phyloP scores from a whole-genome alignment of 2,329 filamentous ascomycete species.

The Chaetomiaceae sp. region DNA sequence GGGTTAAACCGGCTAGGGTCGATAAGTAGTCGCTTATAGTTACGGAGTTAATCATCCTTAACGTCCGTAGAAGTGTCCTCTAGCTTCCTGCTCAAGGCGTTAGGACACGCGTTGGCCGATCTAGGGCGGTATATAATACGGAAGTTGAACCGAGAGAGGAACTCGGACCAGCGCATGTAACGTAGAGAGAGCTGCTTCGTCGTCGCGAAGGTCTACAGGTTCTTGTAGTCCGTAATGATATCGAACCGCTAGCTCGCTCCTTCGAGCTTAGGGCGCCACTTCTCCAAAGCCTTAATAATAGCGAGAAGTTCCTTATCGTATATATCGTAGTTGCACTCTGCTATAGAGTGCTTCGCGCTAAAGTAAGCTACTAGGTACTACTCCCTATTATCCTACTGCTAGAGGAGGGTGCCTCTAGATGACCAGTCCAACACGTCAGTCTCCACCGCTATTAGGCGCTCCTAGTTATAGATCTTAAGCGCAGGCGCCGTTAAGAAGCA shows the following conservation, averaged over 20 bases:
- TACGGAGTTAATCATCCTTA: too few relatives aligned
- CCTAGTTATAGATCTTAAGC: background rate
- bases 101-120: background rate
- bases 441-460: background rate
- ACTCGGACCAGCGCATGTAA: background rate
- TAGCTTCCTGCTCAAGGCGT: background rate
- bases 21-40: too few relatives aligned
- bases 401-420: background rate
- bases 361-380: background rate
- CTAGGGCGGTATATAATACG: background rate
- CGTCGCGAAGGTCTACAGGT: background rate
- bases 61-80: background rate
- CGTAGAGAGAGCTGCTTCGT: background rate
- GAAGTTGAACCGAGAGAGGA: background rate
- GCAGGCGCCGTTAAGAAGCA: background rate
- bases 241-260: background rate
- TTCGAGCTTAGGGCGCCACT: background rate
- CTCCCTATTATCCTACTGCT: background rate
- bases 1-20: too few relatives aligned
- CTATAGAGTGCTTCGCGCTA: background rate
- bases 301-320: background rate
- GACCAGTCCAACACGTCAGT: background rate
- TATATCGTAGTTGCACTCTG: background rate
- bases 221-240: background rate
- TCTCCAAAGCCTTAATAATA: background rate